Conservation (phyloP, 371 early-diverging fungal genomes). For the Apophysomyces sp. region DNA sequence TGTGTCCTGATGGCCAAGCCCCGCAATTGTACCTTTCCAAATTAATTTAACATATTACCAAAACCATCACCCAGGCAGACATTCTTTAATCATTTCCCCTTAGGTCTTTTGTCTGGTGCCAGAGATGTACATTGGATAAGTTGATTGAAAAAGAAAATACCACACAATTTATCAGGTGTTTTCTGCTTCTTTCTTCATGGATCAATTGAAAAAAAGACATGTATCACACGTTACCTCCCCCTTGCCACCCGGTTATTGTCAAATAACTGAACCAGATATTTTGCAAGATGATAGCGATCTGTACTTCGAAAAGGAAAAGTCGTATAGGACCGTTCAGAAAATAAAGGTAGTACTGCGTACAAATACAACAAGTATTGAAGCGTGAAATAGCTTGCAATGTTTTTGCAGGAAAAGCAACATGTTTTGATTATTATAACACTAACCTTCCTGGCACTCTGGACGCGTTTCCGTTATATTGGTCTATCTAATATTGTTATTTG, state of each 20-base stretch:
- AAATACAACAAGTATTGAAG: neutral
- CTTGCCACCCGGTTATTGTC: neutral
- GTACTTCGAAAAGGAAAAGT: neutral
- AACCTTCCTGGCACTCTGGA: conserved; percentile 62
- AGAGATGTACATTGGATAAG: too few species aligned
- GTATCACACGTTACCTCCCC: neutral
- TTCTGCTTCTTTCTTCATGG: conserved; percentile 9
- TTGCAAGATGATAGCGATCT: neutral
- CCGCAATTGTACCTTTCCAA: neutral
- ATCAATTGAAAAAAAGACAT: conserved; percentile 20
- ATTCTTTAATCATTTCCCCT: neutral
- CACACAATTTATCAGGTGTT: neutral
- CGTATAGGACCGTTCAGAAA: neutral
- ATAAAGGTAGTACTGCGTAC: neutral
- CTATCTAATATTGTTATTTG: conserved; percentile 76
- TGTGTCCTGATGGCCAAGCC: too few species aligned
- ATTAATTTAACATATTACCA: neutral
- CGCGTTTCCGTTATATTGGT: conserved; percentile 76
- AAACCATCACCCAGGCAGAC: neutral
- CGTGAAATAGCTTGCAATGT: neutral
- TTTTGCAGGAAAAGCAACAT: conserved; percentile 9
- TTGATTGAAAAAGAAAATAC: neutral
- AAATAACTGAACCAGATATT: neutral
- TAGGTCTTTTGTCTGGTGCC: neutral
- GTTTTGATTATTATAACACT: conserved; percentile 40